phyloP scores from a whole-genome alignment of 441 rosid genomes.

The Melastoma candidum region DNA sequence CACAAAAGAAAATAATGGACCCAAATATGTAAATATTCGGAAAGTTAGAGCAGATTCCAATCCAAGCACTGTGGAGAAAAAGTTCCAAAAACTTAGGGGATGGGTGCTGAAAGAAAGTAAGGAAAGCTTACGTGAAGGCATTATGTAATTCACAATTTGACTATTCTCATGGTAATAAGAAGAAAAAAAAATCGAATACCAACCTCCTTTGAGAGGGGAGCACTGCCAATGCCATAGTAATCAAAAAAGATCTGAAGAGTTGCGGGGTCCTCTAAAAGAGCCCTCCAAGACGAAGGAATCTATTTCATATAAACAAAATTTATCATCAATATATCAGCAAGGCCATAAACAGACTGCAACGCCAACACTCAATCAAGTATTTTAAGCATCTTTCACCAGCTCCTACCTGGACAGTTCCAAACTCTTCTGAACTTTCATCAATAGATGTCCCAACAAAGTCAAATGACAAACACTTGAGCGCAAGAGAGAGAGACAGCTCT shows the following conservation, averaged over 20 bases:
- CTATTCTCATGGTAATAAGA: too few relatives aligned
- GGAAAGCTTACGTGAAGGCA: too few relatives aligned
- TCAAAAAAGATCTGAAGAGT: slow-evolving; percentile 96
- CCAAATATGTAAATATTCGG: too few relatives aligned
- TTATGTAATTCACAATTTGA: too few relatives aligned
- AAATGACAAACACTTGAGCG: slow-evolving; percentile 89
- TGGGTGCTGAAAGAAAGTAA: too few relatives aligned
- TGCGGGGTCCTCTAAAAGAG: slow-evolving; percentile 84
- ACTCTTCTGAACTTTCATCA: slow-evolving; percentile 99
- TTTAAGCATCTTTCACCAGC: too few relatives aligned
- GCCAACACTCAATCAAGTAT: slow-evolving; percentile 3
- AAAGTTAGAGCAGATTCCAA: too few relatives aligned
- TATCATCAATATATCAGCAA: slow-evolving; percentile 1
- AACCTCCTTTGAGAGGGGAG: slow-evolving; percentile 96
- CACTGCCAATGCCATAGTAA: slow-evolving; percentile 62
- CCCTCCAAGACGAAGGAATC: slow-evolving; percentile 91
- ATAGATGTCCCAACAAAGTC: slow-evolving; percentile 96
- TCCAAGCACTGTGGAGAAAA: too few relatives aligned
- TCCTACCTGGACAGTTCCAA: slow-evolving; percentile 95
- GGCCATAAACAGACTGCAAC: not conserved
- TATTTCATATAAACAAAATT: slow-evolving; percentile 21
- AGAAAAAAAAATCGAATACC: slow-evolving; percentile 6
- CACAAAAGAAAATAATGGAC: too few relatives aligned
- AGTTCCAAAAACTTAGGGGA: too few relatives aligned
- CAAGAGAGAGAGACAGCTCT: slow-evolving; percentile 91